Conservation (phyloP, 176 grass and related monocot species). For the Puccinellia tenuiflora region DNA sequence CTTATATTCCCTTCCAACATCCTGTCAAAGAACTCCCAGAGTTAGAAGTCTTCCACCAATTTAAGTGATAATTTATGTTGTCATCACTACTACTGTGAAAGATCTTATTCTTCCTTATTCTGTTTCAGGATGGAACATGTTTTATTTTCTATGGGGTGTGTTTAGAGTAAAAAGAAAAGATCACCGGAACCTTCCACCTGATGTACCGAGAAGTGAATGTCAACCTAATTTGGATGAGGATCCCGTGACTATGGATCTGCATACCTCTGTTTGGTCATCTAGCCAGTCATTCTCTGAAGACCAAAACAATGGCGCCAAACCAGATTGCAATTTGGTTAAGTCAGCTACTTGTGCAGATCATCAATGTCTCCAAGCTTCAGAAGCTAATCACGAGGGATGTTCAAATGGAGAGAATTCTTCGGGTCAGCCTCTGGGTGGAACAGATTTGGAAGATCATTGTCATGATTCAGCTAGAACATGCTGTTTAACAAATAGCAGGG, state of each 20-base stretch:
- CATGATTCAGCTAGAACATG: conserved; percentile 24
- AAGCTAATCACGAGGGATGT: conserved; percentile 28
- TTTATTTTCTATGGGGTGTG: conserved; percentile 93
- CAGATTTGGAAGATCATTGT: conserved; percentile 13
- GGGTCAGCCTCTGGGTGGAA: conserved; percentile 20
- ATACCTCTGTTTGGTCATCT: conserved; percentile 21
- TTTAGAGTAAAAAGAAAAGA: conserved; percentile 54
- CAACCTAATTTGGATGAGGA: conserved; percentile 28
- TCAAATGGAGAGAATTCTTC: conserved; percentile 21
- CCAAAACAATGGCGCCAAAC: conserved; percentile 11
- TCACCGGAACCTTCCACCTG: conserved; percentile 15
- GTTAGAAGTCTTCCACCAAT: conserved; percentile 41
- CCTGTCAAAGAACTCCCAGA: conserved; percentile 71
- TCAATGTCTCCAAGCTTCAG: conserved; percentile 2
- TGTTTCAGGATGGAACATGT: conserved; percentile 86
- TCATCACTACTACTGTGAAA: not conserved
- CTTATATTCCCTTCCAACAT: conserved; percentile 88
- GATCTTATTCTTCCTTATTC: conserved; percentile 23
- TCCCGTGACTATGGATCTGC: conserved; percentile 12
- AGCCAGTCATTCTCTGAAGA: conserved; percentile 9
- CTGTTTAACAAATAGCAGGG: conserved; percentile 9
- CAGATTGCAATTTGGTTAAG: conserved; percentile 10
- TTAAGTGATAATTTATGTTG: conserved; percentile 33
- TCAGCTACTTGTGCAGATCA: not conserved
- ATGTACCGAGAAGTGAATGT: conserved; percentile 17